These are phyloP conservation scores for Solanum virginianum DNA, from an alignment of 257 asterid species.

Conservation along the genomic window DNA sequence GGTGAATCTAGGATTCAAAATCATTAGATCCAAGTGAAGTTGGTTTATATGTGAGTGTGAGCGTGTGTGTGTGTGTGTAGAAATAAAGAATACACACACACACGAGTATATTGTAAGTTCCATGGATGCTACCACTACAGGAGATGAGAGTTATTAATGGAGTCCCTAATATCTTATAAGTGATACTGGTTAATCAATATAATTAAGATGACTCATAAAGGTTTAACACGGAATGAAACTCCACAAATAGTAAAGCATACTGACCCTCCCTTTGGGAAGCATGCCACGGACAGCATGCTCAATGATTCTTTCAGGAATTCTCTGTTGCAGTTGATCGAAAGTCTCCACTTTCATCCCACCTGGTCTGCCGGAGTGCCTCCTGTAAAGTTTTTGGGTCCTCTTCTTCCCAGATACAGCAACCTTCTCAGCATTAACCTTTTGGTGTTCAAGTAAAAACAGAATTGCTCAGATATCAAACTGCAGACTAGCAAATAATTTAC, in stretches of 20 bases:
- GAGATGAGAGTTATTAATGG: not conserved
- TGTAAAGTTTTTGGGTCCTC: slow-evolving; percentile 75
- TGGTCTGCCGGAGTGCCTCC: slow-evolving; percentile 94
- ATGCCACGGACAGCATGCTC: slow-evolving; percentile 99
- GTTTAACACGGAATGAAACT: not conserved
- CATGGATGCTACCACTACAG: not conserved
- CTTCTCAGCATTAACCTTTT: slow-evolving; percentile 87
- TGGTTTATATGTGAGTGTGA: not conserved
- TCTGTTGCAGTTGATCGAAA: slow-evolving; percentile 82
- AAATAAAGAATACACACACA: not conserved
- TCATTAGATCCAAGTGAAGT: not conserved
- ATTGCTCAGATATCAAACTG: not conserved
- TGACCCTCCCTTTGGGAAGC: slow-evolving; percentile 97
- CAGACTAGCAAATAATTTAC: not conserved
- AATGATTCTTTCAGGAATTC: slow-evolving; percentile 83
- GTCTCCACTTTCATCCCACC: slow-evolving; percentile 96
- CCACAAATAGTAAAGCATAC: slow-evolving; percentile 5
- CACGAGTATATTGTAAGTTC: not conserved
- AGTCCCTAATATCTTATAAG: not conserved
- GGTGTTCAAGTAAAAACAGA: not conserved
- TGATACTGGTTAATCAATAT: not conserved
- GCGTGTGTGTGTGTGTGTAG: not conserved
- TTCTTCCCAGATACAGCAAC: slow-evolving; percentile 89
- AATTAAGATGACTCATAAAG: not conserved
- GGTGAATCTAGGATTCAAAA: not conserved